Evolutionary conservation across 177 flowering plant genomes (phyloP).

Genomic region (Telopea speciosissima): DNA sequence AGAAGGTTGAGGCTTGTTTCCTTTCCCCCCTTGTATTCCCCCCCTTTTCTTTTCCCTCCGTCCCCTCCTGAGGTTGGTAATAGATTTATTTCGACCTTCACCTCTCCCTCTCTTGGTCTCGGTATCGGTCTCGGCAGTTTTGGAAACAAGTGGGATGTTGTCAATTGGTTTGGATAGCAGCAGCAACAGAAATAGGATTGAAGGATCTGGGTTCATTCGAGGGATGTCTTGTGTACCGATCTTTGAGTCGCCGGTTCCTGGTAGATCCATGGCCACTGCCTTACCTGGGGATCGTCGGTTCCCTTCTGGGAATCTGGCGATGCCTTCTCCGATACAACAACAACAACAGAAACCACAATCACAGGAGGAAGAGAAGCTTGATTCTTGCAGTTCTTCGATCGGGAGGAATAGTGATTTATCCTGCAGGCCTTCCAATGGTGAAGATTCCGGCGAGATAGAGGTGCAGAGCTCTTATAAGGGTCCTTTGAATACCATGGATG

Average conservation of each 20-base stretch:
- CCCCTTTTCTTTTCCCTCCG: no score
- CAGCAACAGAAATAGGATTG: constrained; percentile 6
- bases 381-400: constrained; percentile 12
- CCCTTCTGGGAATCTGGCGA: constrained; percentile 2
- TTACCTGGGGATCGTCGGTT: constrained; percentile 1
- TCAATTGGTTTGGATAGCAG: constrained; percentile 16
- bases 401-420: constrained; percentile 17
- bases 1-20: no score
- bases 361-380: background rate
- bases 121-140: no score
- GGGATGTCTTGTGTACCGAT: constrained; percentile 14
- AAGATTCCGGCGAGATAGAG: constrained; percentile 31
- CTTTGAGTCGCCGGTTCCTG: constrained; percentile 9
- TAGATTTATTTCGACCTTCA: no score
- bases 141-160: constrained; percentile 13
- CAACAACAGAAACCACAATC: background rate
- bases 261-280: background rate
- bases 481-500: constrained; percentile 54
- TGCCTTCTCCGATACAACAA: background rate
- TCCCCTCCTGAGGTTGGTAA: no score
- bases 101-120: no score
- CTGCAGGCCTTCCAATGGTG: constrained; percentile 7
- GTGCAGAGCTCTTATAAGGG: constrained; percentile 53
- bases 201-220: constrained; percentile 15
- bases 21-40: no score